These are phyloP conservation scores for Ilyonectria sp. DNA, from an alignment of 2,329 filamentous ascomycete species.

Conservation along the genomic window DNA sequence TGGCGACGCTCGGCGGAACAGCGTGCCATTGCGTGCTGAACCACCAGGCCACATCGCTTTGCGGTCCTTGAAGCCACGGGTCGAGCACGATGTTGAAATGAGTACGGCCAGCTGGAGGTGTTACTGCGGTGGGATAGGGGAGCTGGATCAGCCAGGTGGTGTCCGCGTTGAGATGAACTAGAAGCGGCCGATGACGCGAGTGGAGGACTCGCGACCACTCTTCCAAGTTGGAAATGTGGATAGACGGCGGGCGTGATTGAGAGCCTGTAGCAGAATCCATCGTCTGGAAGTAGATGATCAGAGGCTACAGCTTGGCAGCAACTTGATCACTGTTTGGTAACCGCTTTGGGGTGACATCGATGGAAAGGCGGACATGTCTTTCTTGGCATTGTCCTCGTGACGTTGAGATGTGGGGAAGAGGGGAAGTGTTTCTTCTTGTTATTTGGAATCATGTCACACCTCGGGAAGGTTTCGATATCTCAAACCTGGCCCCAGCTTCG, in stretches of 20 bases:
- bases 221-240: not conserved
- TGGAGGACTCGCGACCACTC: slow-evolving; percentile 41
- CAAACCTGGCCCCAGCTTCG: not conserved
- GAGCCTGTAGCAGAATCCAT: not conserved
- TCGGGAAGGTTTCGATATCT: too few species aligned
- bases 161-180: slow-evolving; percentile 78
- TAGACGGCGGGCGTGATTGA: not conserved
- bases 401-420: not conserved
- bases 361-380: not conserved
- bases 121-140: not conserved
- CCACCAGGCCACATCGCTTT: slow-evolving; percentile 75
- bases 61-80: slow-evolving; percentile 75
- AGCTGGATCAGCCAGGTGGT: slow-evolving; percentile 65
- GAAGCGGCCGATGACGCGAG: slow-evolving; percentile 54
- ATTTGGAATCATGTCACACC: not conserved
- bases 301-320: not conserved
- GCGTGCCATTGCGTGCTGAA: slow-evolving; percentile 78
- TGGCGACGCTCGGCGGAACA: slow-evolving; percentile 66
- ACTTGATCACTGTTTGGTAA: not conserved
- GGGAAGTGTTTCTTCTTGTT: not conserved
- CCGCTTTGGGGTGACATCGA: not conserved
- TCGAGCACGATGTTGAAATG: slow-evolving; percentile 73
- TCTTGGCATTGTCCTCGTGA: not conserved
- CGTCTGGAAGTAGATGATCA: not conserved
- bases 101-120: slow-evolving; percentile 54